Percentiles rank a stretch among this genome's conserved stretches.
Conservation (phyloP, 1,284 basidiomycete genomes). For the Cystobasidium pallidum region DNA sequence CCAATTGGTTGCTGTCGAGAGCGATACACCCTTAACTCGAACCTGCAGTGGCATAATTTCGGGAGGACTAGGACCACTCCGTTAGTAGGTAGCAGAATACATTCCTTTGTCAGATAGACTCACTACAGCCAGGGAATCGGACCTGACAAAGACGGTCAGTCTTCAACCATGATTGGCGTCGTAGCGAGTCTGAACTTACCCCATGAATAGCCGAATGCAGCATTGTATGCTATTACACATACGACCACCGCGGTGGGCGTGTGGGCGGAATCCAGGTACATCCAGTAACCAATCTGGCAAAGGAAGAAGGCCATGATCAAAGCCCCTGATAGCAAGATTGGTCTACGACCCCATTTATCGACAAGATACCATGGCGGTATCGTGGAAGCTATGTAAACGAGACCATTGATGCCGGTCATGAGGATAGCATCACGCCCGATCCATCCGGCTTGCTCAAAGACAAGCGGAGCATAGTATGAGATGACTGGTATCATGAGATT, state of each 20-base stretch:
- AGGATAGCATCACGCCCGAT: slow-evolving; percentile 93
- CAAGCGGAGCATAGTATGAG: slow-evolving; percentile 76
- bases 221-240: slow-evolving; percentile 92
- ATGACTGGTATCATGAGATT: slow-evolving; percentile 65
- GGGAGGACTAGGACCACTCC: slow-evolving; percentile 57
- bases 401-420: slow-evolving; percentile 89
- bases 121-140: slow-evolving; percentile 57
- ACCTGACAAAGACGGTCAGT: slow-evolving; percentile 6
- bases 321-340: slow-evolving; percentile 90
- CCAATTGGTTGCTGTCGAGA: slow-evolving; percentile 76
- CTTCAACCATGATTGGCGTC: slow-evolving; percentile 54
- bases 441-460: slow-evolving; percentile 79
- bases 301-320: slow-evolving; percentile 75
- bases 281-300: slow-evolving; percentile 83
- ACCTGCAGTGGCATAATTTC: slow-evolving; percentile 86
- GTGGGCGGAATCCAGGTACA: slow-evolving; percentile 74
- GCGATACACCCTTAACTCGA: slow-evolving; percentile 89
- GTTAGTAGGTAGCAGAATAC: slow-evolving; percentile 89
- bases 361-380: slow-evolving; percentile 92
- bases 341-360: slow-evolving; percentile 85
- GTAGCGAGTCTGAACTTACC: slow-evolving; percentile 47
- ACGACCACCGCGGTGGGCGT: slow-evolving; percentile 82
- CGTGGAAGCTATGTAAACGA: slow-evolving; percentile 79
- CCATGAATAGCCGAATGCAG: slow-evolving; percentile 82
- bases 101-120: slow-evolving; percentile 55